These are phyloP conservation scores for Asparagopsis taxiformis DNA, from an alignment of 31 red algal species.

Conservation along the genomic window DNA sequence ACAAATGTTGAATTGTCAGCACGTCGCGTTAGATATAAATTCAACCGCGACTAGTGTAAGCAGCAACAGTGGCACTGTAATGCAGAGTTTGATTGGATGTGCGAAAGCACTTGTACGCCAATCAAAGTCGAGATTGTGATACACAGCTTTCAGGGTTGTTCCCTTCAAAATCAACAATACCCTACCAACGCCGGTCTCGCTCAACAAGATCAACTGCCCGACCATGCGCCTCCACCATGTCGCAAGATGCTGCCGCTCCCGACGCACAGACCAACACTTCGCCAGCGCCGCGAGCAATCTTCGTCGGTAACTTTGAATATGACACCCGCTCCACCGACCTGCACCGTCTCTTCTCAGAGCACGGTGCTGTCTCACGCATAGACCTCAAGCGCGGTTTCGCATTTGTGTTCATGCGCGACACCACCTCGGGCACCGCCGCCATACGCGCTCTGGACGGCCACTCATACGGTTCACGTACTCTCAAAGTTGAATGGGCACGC, in stretches of 20 bases:
- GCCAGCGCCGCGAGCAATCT: slow-evolving; percentile 46
- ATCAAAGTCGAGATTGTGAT: too few relatives aligned
- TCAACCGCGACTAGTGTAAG: too few relatives aligned
- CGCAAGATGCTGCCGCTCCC: background rate
- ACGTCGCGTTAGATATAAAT: too few relatives aligned
- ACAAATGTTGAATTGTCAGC: too few relatives aligned
- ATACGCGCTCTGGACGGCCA: slow-evolving; percentile 38
- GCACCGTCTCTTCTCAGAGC: slow-evolving; percentile 31
- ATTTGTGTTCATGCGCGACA: slow-evolving; percentile 61
- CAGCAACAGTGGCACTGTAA: too few relatives aligned
- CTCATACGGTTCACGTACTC: slow-evolving; percentile 21
- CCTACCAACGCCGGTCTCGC: too few relatives aligned
- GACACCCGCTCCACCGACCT: slow-evolving; percentile 35
- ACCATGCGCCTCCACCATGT: background rate
- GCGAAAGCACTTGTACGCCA: too few relatives aligned
- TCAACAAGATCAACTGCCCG: background rate
- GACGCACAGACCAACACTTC: slow-evolving; percentile 3
- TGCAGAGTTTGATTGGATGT: too few relatives aligned
- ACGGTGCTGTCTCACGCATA: slow-evolving; percentile 44
- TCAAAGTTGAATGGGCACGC: slow-evolving; percentile 66
- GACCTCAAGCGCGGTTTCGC: slow-evolving; percentile 69
- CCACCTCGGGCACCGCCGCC: slow-evolving; percentile 11
- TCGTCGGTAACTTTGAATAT: slow-evolving; percentile 74
- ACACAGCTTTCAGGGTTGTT: too few relatives aligned
- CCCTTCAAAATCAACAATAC: too few relatives aligned